These are phyloP conservation scores for Ogataea kodamae DNA, from an alignment of 805 yeast genomes.

Conservation along the genomic window DNA sequence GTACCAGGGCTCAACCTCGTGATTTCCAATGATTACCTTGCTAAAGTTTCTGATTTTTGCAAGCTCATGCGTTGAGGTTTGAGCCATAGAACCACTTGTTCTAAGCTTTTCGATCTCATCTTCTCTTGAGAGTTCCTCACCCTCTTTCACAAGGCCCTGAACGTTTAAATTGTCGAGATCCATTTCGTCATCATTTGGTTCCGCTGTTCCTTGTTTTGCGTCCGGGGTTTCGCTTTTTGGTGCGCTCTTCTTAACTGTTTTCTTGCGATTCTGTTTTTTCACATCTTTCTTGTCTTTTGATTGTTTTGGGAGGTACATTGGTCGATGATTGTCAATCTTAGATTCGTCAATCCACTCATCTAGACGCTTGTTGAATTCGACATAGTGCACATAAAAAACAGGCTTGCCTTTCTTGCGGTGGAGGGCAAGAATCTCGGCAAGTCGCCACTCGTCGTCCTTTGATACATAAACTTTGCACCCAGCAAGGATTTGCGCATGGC, in stretches of 20 bases:
- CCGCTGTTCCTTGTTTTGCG: slow-evolving; percentile 10
- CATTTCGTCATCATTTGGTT: slow-evolving; percentile 57
- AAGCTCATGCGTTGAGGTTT: slow-evolving; percentile 73
- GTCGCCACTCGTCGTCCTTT: slow-evolving; percentile 75
- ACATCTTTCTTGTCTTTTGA: slow-evolving; percentile 31
- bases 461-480: slow-evolving; percentile 82
- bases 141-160: slow-evolving; percentile 64
- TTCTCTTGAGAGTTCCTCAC: slow-evolving; percentile 76
- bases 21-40: slow-evolving; percentile 79
- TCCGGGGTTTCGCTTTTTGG: slow-evolving; percentile 12
- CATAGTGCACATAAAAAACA: slow-evolving; percentile 89
- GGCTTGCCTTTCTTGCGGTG: slow-evolving; percentile 72
- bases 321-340: slow-evolving; percentile 67
- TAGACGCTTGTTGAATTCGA: slow-evolving; percentile 89
- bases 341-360: slow-evolving; percentile 89
- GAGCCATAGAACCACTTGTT: slow-evolving; percentile 97
- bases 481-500: slow-evolving; percentile 49
- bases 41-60: slow-evolving; percentile 85
- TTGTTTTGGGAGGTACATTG: slow-evolving; percentile 68
- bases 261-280: slow-evolving; percentile 31
- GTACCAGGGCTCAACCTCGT: slow-evolving; percentile 97
- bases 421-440: slow-evolving; percentile 81
- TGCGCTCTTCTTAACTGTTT: slow-evolving; percentile 15
- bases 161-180: slow-evolving; percentile 82
- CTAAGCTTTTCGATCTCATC: slow-evolving; percentile 90